These are phyloP conservation scores for Aristolochia californica DNA, from an alignment of 164 flowering plant species.

Conservation along the genomic window DNA sequence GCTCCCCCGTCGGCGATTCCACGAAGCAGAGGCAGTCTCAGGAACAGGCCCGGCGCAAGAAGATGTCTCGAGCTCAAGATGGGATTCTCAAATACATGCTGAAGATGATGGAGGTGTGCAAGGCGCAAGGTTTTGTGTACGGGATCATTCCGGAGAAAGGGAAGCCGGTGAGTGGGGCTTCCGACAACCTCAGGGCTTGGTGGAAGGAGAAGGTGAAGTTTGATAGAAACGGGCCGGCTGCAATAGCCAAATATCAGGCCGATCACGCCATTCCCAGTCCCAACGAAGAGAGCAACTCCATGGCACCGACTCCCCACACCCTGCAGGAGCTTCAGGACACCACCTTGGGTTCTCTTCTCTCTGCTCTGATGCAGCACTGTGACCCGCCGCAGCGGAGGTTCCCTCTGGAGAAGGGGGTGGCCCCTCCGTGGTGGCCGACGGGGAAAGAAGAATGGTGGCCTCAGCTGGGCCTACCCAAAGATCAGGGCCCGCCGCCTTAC, in stretches of 20 bases:
- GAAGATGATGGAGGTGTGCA: constrained; percentile 90
- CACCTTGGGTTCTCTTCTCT: constrained; percentile 59
- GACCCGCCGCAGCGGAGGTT: constrained; percentile 71
- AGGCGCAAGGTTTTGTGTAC: constrained; percentile 86
- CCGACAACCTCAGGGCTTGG: constrained; percentile 83
- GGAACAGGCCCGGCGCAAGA: constrained; percentile 79
- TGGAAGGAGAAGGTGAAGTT: constrained; percentile 87
- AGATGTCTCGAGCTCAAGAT: constrained; percentile 88
- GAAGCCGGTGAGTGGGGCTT: constrained; percentile 81
- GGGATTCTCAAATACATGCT: constrained; percentile 79
- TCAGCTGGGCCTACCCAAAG: constrained; percentile 38
- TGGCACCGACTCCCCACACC: constrained; percentile 32
- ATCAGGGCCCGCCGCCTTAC: constrained; percentile 59
- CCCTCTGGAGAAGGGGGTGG: constrained; percentile 56
- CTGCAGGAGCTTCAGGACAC: constrained; percentile 69
- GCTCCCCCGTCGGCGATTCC: constrained; percentile 14
- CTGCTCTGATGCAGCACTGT: constrained; percentile 74
- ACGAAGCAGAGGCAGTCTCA: constrained; percentile 44
- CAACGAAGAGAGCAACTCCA: constrained; percentile 21
- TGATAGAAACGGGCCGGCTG: constrained; percentile 47
- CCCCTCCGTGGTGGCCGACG: constrained; percentile 81
- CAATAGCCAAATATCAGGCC: constrained; percentile 5
- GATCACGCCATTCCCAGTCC: constrained; percentile 19
- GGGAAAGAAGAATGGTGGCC: constrained; percentile 75
- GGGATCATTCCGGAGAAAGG: constrained; percentile 90